Evolutionary conservation across 805 yeast species (phyloP), one percentile per base, ranked within the genome.

Genomic region (Tetrapisispora nanseiensis): DNA sequence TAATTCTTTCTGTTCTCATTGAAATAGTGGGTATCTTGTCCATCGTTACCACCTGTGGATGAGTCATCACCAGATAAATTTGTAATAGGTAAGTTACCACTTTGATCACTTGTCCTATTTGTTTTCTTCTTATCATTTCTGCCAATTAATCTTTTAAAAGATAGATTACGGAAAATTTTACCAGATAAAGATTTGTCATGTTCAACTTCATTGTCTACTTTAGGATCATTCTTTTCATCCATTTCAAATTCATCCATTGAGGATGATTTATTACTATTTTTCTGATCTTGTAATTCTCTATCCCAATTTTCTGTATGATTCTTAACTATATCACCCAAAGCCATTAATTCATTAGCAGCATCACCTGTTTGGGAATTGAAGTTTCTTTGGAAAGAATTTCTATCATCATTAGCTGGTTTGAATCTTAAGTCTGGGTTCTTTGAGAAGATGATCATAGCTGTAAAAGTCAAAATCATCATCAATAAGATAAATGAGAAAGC

Each of bases 371-470:
- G 37, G 19, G 19, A 12, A 32, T 15, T 15, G 12, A 16, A 13
- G 19, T 39, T 23, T 46, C 65, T 71, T 57, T 82, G 92, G 78
- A 89, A 89, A 9, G 95, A 86, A 19, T 86, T 79, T 74, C 97
- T 79, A 62, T 89, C 96, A 64, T 89, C 97, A 54, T 71, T 80
- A 10, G 95, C 94, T 11, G 94, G 92, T 40, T 83, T 85, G 60
- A 83, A 83, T 61, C 92, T 75, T 10, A 87, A 78, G 63, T 86
- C 95, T 22, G 95, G 96, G 59, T 86, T 86, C 68, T 82, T 85
- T 27, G 89, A 79, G 51, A 80, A 69, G 1, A 83, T 47, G 8
- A 84, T 78, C 53, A 78, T 65, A n/a, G 65, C 59, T 43, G 80
- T 73, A 51, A 82, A 79, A 2, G 78, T 78, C 46, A 87, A 70